Conservation (phyloP, 805 yeast species). For the Candida berthetii region DNA sequence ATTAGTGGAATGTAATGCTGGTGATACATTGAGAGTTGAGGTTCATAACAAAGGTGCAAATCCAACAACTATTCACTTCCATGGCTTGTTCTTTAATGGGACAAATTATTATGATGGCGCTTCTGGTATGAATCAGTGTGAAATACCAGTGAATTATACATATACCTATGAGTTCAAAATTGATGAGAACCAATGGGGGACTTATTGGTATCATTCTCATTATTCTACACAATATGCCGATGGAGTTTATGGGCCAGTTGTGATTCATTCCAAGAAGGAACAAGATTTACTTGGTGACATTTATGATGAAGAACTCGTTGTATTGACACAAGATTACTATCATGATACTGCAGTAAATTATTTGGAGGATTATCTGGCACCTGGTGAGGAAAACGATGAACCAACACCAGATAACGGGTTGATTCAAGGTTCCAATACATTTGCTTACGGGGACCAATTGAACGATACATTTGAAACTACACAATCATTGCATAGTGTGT, state of each 20-base stretch:
- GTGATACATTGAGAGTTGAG: slow-evolving; percentile 37
- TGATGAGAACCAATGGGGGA: slow-evolving; percentile 35
- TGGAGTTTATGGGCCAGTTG: slow-evolving; percentile 44
- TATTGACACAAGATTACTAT: slow-evolving; percentile 43
- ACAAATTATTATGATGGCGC: slow-evolving; percentile 49
- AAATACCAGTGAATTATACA: slow-evolving; percentile 32
- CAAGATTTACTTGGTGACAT: slow-evolving; percentile 25
- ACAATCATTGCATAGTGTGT: slow-evolving; percentile 13
- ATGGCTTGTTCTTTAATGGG: slow-evolving; percentile 39
- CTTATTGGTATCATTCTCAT: slow-evolving; percentile 55
- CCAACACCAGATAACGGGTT: slow-evolving; percentile 43
- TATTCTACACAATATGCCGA: slow-evolving; percentile 39
- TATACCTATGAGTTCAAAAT: slow-evolving; percentile 36
- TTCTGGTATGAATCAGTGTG: slow-evolving; percentile 42
- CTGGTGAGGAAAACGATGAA: slow-evolving; percentile 39
- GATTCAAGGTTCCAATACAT: slow-evolving; percentile 31
- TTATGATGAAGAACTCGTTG: slow-evolving; percentile 42
- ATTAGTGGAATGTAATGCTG: slow-evolving; percentile 33
- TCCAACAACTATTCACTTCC: slow-evolving; percentile 43
- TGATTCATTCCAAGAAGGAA: slow-evolving; percentile 33
- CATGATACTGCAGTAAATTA: slow-evolving; percentile 25
- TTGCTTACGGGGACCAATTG: slow-evolving; percentile 21
- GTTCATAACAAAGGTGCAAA: slow-evolving; percentile 33
- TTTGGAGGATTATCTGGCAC: slow-evolving; percentile 28
- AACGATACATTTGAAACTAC: slow-evolving; percentile 11